phyloP scores from a whole-genome alignment of 1,139 yeast genomes.

The Sugiyamaella novakii region DNA sequence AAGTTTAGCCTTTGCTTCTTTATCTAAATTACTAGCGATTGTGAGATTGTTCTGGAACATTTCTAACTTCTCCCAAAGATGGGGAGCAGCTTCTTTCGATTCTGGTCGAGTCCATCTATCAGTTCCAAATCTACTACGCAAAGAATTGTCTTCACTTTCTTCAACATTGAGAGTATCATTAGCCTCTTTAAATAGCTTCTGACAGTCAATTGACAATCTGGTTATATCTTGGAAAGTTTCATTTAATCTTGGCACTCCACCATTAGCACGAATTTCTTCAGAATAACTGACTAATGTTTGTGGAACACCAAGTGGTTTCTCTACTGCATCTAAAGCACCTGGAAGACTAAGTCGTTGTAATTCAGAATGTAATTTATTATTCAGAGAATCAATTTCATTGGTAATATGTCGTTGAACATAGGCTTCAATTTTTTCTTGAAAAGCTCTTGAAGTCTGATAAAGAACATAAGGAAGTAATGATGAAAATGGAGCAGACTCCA shows the following conservation, averaged over 20 bases:
- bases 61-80: slow-evolving; percentile 46
- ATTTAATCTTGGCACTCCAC: slow-evolving; percentile 54
- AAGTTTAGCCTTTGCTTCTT: slow-evolving; percentile 50
- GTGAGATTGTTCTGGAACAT: slow-evolving; percentile 53
- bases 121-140: slow-evolving; percentile 53
- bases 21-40: slow-evolving; percentile 68
- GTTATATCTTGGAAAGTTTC: slow-evolving; percentile 52
- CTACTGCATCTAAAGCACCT: slow-evolving; percentile 63
- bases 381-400: slow-evolving; percentile 56
- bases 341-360: slow-evolving; percentile 49
- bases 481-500: slow-evolving; percentile 47
- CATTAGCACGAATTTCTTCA: slow-evolving; percentile 55
- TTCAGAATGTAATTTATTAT: slow-evolving; percentile 48
- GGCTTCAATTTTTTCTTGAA: slow-evolving; percentile 62
- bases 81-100: slow-evolving; percentile 34
- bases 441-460: slow-evolving; percentile 68
- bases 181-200: slow-evolving; percentile 50
- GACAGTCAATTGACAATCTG: slow-evolving; percentile 46
- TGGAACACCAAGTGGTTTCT: slow-evolving; percentile 66
- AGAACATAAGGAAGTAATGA: slow-evolving; percentile 67
- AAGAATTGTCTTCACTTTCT: slow-evolving; percentile 55
- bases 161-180: slow-evolving; percentile 54
- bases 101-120: slow-evolving; percentile 48
- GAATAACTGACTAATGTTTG: slow-evolving; percentile 57
- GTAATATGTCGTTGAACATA: slow-evolving; percentile 56